A percentile compares a stretch with the other conserved stretches of the same genome.
phyloP scores from a whole-genome alignment of 805 yeast species.

The Saccharomycopsis sp. region DNA sequence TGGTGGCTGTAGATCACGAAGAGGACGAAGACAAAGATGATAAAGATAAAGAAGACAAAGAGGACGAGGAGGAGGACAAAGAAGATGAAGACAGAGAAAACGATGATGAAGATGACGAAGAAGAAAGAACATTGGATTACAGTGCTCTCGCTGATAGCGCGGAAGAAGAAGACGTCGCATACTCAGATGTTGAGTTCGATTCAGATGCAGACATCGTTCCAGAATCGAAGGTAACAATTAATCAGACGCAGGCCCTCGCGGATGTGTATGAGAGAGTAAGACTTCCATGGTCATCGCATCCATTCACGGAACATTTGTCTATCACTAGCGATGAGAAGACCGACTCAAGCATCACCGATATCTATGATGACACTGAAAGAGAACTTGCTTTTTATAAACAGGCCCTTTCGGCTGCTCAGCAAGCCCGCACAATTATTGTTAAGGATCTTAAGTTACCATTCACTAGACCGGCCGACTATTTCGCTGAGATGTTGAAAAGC shows the following conservation, averaged over 20 bases:
- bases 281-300: conserved; percentile 50
- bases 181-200: conserved; percentile 87
- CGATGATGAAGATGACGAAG: conserved; percentile 32
- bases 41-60: conserved; percentile 40
- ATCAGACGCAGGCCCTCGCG: conserved; percentile 77
- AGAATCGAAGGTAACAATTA: conserved; percentile 79
- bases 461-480: conserved; percentile 88
- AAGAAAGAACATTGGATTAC: conserved; percentile 34
- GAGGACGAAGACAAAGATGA: conserved; percentile 33
- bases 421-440: conserved; percentile 58
- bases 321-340: conserved; percentile 54
- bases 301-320: conserved; percentile 81
- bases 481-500: conserved; percentile 97
- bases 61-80: conserved; percentile 36
- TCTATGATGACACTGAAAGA: conserved; percentile 92
- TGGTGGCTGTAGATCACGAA: conserved; percentile 25
- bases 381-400: conserved; percentile 94
- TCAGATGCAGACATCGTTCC: conserved; percentile 95
- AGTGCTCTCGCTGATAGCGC: conserved; percentile 49
- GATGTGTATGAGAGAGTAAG: conserved; percentile 62
- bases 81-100: conserved; percentile 33
- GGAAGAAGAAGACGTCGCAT: conserved; percentile 76
- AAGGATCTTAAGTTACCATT: conserved; percentile 71
- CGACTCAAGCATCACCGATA: conserved; percentile 68
- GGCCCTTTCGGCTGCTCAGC: conserved; percentile 75